These are phyloP conservation scores for Xylaria sp. DNA, from an alignment of 2,329 filamentous ascomycete genomes.

Conservation along the genomic window DNA sequence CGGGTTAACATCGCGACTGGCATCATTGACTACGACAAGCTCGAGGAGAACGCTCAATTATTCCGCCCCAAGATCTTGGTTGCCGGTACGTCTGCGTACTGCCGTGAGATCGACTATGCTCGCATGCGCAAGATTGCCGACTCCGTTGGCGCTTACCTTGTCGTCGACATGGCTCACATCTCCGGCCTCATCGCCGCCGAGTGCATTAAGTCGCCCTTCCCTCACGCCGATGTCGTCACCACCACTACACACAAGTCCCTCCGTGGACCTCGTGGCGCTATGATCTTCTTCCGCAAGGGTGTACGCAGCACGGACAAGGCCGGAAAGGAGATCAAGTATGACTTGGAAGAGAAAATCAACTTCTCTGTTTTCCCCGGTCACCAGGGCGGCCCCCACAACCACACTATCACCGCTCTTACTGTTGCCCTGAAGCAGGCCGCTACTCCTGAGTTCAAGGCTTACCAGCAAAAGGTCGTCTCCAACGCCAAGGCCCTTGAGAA, in stretches of 20 bases:
- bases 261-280: constrained; percentile 94
- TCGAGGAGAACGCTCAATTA: constrained; percentile 88
- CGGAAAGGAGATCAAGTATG: constrained; percentile 88
- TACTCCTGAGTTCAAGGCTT: constrained; percentile 88
- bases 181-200: constrained; percentile 93
- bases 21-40: constrained; percentile 94
- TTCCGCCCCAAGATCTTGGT: constrained; percentile 97
- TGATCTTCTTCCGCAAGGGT: constrained; percentile 99
- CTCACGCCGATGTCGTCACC: constrained; percentile 93
- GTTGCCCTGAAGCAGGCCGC: constrained; percentile 96
- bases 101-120: constrained; percentile 94
- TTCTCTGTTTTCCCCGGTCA: constrained; percentile 99
- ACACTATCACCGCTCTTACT: constrained; percentile 97
- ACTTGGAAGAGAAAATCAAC: constrained; percentile 96
- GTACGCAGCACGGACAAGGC: constrained; percentile 92
- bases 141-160: constrained; percentile 90
- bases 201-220: constrained; percentile 93
- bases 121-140: constrained; percentile 97
- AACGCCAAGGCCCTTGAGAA: constrained; percentile 93
- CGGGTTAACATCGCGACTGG: constrained; percentile 88
- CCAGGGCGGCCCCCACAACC: constrained; percentile 98
- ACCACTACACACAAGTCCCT: constrained; percentile 99
- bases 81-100: constrained; percentile 97
- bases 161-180: constrained; percentile 99
- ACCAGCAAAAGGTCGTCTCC: constrained; percentile 90